These are phyloP conservation scores for Harrya chromipes DNA, from an alignment of 768 basidiomycete genomes.

Conservation along the genomic window DNA sequence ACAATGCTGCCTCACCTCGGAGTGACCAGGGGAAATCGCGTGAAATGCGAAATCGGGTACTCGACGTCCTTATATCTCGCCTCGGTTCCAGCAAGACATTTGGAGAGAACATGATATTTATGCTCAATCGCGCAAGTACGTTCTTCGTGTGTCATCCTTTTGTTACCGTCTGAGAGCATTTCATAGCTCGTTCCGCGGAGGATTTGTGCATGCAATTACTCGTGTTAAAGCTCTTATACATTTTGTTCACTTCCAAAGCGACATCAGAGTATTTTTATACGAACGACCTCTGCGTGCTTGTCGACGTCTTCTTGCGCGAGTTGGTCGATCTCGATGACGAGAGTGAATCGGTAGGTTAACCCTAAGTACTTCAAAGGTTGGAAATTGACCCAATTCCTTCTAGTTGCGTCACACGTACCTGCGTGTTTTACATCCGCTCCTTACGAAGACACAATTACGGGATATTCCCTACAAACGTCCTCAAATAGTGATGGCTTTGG, in stretches of 20 bases:
- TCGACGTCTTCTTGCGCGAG: slow-evolving; percentile 97
- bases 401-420: slow-evolving; percentile 91
- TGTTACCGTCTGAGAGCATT: slow-evolving; percentile 5
- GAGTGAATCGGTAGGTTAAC: slow-evolving; percentile 74
- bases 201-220: slow-evolving; percentile 93
- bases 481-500: slow-evolving; percentile 81
- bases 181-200: slow-evolving; percentile 80
- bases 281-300: slow-evolving; percentile 92
- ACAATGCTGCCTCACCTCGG: slow-evolving; percentile 21
- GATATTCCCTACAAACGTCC: slow-evolving; percentile 86
- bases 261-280: slow-evolving; percentile 98
- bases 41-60: slow-evolving; percentile 69
- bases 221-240: slow-evolving; percentile 90
- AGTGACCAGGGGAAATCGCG: slow-evolving; percentile 27
- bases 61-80: slow-evolving; percentile 81
- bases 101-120: slow-evolving; percentile 98
- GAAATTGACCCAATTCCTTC: slow-evolving; percentile 34
- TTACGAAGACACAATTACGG: slow-evolving; percentile 90
- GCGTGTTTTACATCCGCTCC: slow-evolving; percentile 90
- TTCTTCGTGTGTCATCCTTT: slow-evolving; percentile 10
- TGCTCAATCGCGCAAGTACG: slow-evolving; percentile 93
- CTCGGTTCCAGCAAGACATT: slow-evolving; percentile 89
- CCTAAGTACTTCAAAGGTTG: neutral
- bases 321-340: slow-evolving; percentile 90
- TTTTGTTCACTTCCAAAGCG: slow-evolving; percentile 90